phyloP scores from a whole-genome alignment of 2,329 filamentous ascomycete species.

The Aspergillus puulaauensis region DNA sequence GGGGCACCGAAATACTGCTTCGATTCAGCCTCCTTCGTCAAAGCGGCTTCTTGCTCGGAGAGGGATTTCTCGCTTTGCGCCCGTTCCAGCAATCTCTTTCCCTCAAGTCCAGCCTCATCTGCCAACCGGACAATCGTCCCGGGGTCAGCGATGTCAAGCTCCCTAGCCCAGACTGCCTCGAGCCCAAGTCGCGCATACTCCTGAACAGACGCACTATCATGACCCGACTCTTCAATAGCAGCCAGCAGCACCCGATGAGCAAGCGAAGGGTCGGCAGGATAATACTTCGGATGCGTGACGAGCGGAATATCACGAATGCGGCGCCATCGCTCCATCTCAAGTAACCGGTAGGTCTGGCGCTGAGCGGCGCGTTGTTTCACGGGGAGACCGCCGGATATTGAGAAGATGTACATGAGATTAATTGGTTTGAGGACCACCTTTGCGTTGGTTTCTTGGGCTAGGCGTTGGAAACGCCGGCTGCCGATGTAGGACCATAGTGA shows the following conservation, averaged over 20 bases:
- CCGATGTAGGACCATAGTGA: conserved; percentile 8
- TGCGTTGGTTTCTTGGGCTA: background rate
- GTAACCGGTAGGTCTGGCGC: conserved; percentile 30
- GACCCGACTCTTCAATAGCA: conserved; percentile 11
- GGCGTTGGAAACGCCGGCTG: background rate
- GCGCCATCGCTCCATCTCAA: conserved; percentile 24
- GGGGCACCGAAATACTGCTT: background rate
- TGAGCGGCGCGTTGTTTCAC: conserved; percentile 32
- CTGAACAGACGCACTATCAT: conserved; percentile 7
- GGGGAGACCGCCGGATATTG: conserved; percentile 32
- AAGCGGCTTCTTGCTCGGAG: background rate
- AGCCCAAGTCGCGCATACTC: conserved; percentile 13
- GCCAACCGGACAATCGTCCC: background rate
- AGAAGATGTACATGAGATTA: conserved; percentile 31
- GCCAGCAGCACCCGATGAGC: conserved; percentile 28
- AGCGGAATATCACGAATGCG: conserved; percentile 26
- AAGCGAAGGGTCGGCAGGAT: conserved; percentile 27
- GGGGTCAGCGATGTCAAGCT: background rate
- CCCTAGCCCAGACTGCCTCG: conserved; percentile 8
- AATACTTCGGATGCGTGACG: conserved; percentile 18
- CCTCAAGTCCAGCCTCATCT: background rate
- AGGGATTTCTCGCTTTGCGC: background rate
- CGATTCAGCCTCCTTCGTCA: background rate
- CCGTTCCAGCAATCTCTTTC: background rate
- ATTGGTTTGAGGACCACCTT: conserved; percentile 23